Evolutionary conservation across 768 basidiomycete species (phyloP).

Genomic region (Psilocybe subaeruginosa): DNA sequence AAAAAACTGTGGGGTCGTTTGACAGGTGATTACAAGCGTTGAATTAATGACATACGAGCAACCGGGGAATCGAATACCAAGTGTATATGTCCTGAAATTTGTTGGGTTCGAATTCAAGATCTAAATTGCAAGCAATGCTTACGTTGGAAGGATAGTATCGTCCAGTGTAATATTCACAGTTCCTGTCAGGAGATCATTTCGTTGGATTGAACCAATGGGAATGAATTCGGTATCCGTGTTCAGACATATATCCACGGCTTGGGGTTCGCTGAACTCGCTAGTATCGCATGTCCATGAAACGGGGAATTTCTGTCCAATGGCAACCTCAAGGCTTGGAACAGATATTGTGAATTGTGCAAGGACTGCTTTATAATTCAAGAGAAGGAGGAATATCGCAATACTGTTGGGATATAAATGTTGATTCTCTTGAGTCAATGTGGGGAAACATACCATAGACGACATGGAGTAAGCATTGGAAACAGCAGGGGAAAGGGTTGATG

Average conservation of each 20-base stretch:
- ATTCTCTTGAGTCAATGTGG: no score
- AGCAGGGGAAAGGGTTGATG: no score
- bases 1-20: slow-evolving; percentile 2
- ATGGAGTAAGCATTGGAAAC: no score
- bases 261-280: neutral
- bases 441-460: no score
- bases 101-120: no score
- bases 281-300: slow-evolving; percentile 2
- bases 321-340: slow-evolving; percentile 6
- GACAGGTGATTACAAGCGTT: neutral
- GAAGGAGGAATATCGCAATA: neutral
- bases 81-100: slow-evolving; percentile 6
- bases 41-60: slow-evolving; percentile 6
- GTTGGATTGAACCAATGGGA: slow-evolving; percentile 3
- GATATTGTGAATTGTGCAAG: slow-evolving; percentile 4
- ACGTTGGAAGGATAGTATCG: slow-evolving; percentile 8
- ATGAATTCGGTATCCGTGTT: slow-evolving; percentile 7
- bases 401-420: no score
- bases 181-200: neutral
- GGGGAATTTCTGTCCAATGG: slow-evolving; percentile 8
- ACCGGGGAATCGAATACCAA: slow-evolving; percentile 12
- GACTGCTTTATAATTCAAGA: neutral
- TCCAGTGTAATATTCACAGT: slow-evolving; percentile 6
- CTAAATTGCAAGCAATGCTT: neutral
- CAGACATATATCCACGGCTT: slow-evolving; percentile 10